Percentiles rank a stretch among this genome's conserved stretches.
Evolutionary conservation across 768 basidiomycete species (phyloP).

Genomic region (Leccinum truebloodii): DNA sequence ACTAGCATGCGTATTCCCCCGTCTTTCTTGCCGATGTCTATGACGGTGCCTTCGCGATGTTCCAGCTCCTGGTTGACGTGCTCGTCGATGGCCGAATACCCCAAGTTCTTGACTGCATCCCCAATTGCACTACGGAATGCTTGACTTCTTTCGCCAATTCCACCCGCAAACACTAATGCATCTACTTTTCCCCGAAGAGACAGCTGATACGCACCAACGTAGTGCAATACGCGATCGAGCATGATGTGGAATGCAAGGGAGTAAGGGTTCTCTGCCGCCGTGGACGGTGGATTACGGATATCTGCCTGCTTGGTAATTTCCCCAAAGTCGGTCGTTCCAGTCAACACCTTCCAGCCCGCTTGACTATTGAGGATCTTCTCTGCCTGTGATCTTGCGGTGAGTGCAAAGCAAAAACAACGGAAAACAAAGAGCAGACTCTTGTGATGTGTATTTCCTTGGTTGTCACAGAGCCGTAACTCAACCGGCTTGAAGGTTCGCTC

Average conservation of each 20-base stretch:
- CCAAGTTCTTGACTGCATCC: slow-evolving; percentile 56
- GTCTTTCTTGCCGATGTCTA: slow-evolving; percentile 44
- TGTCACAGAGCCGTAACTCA: slow-evolving; percentile 54
- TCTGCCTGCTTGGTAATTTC: slow-evolving; percentile 54
- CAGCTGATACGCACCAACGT: slow-evolving; percentile 71
- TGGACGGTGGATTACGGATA: slow-evolving; percentile 18
- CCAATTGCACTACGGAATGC: slow-evolving; percentile 62
- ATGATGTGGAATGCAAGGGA: slow-evolving; percentile 63
- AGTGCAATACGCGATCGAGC: slow-evolving; percentile 73
- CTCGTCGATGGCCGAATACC: slow-evolving; percentile 48
- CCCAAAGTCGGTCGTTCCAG: slow-evolving; percentile 83
- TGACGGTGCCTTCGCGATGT: slow-evolving; percentile 39
- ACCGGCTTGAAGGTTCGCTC: slow-evolving; percentile 46
- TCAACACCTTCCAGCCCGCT: slow-evolving; percentile 76
- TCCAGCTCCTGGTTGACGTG: slow-evolving; percentile 46
- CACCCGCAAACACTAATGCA: slow-evolving; percentile 84
- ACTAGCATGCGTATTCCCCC: slow-evolving; percentile 47
- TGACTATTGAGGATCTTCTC: slow-evolving; percentile 75
- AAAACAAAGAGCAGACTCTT: slow-evolving; percentile 31
- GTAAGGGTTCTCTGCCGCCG: slow-evolving; percentile 36
- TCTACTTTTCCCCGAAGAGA: slow-evolving; percentile 70
- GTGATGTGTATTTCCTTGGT: slow-evolving; percentile 56
- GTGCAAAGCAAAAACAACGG: neutral
- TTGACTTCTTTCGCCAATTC: slow-evolving; percentile 78
- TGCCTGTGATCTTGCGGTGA: slow-evolving; percentile 41